Evolutionary conservation across 148 eudicot species (phyloP).

Genomic region (Rhododendron molle): DNA sequence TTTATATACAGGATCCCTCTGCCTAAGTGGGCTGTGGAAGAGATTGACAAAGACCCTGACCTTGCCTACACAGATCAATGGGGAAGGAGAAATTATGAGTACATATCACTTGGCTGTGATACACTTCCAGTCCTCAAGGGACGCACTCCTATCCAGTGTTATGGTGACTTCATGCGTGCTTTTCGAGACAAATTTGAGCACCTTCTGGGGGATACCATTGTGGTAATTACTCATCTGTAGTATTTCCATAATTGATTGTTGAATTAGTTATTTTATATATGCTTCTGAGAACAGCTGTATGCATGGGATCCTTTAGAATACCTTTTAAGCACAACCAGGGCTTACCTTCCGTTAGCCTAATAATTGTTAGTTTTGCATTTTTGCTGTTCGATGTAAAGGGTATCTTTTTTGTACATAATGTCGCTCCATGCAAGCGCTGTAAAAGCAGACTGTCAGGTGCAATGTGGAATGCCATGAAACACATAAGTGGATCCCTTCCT

Average conservation of each 20-base stretch:
- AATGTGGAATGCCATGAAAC: background rate
- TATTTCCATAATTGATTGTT: background rate
- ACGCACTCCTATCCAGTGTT: conserved; percentile 76
- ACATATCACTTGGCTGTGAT: conserved; percentile 74
- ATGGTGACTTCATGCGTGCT: conserved; percentile 77
- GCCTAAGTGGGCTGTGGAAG: conserved; percentile 80
- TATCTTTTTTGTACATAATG: background rate
- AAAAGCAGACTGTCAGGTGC: background rate
- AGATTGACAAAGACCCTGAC: conserved; percentile 66
- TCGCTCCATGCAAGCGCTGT: background rate
- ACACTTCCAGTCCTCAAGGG: conserved; percentile 72
- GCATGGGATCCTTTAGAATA: background rate
- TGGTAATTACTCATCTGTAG: conserved; percentile 35
- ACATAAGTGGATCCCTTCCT: background rate
- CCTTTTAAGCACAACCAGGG: background rate
- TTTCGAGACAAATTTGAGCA: conserved; percentile 60
- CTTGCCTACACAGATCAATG: conserved; percentile 89
- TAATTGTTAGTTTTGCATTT: background rate
- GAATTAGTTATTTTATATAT: background rate
- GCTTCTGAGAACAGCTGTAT: background rate
- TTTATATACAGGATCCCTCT: conserved; percentile 57
- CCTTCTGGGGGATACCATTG: conserved; percentile 80
- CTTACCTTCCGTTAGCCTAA: background rate
- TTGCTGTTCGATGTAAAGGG: background rate
- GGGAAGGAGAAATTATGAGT: conserved; percentile 84